Conservation (phyloP, 768 basidiomycete species). For the Russula sp. region DNA sequence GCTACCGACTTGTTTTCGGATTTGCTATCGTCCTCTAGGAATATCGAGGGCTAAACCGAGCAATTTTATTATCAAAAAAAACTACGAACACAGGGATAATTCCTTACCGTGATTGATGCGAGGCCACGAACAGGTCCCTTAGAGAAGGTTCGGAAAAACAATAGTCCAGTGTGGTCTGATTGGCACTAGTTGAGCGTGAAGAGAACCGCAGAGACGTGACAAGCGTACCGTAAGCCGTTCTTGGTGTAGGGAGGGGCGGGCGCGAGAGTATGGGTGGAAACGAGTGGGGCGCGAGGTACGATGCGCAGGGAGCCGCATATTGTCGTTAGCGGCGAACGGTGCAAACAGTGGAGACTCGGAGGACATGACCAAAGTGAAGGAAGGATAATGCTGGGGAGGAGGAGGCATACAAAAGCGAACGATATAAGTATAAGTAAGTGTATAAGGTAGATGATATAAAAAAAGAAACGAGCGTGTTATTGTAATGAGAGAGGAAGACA, state of each 20-base stretch:
- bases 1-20: slow-evolving; percentile 14
- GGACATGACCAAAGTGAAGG: slow-evolving; percentile 25
- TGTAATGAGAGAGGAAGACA: slow-evolving; percentile 4
- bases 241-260: not conserved
- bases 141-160: slow-evolving; percentile 12
- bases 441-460: not conserved
- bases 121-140: slow-evolving; percentile 1
- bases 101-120: slow-evolving; percentile 11
- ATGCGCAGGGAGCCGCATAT: slow-evolving; percentile 20
- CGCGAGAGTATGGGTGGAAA: slow-evolving; percentile 25
- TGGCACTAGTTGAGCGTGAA: not conserved
- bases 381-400: slow-evolving; percentile 18
- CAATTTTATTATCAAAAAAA: slow-evolving; percentile 6
- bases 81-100: not conserved
- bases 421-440: not conserved
- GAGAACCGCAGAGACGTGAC: not conserved
- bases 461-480: slow-evolving; percentile 9
- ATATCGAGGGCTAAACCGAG: slow-evolving; percentile 6
- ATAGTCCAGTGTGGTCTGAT: slow-evolving; percentile 16
- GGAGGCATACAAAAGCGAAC: slow-evolving; percentile 14
- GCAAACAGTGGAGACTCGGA: slow-evolving; percentile 8
- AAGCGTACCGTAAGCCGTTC: slow-evolving; percentile 19
- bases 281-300: slow-evolving; percentile 19
- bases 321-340: slow-evolving; percentile 6
- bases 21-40: slow-evolving; percentile 8